Conservation (phyloP, 1,284 basidiomycete genomes). For the Sphaerobolus stellatus region DNA sequence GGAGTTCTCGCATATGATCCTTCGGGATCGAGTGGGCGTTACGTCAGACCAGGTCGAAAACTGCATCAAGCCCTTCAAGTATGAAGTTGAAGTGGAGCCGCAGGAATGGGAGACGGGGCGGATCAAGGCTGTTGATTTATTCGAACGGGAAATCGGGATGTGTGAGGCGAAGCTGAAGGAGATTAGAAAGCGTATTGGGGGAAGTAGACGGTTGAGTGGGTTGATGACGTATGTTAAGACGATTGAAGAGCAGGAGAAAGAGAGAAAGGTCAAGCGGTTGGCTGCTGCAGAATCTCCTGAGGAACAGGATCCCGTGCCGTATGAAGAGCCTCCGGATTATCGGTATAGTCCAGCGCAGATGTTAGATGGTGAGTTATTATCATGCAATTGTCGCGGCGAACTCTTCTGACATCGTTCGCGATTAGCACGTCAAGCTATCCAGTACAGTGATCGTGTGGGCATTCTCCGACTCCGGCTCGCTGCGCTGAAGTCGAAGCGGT, state of each 20-base stretch:
- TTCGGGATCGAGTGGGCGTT: conserved; percentile 88
- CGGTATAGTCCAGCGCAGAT: conserved; percentile 89
- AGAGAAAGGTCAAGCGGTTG: conserved; percentile 55
- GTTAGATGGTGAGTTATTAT: conserved; percentile 69
- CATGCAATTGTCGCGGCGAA: background rate
- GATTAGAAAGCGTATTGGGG: conserved; percentile 85
- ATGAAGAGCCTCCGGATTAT: too few species aligned
- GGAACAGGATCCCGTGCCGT: too few species aligned
- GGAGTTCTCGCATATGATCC: conserved; percentile 88
- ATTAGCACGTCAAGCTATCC: conserved; percentile 86
- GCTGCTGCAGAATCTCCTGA: conserved; percentile 36
- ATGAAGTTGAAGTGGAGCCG: conserved; percentile 88
- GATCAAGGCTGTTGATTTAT: conserved; percentile 69
- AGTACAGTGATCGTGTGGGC: conserved; percentile 78
- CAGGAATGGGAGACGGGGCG: conserved; percentile 91
- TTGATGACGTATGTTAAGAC: conserved; percentile 82
- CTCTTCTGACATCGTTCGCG: conserved; percentile 14
- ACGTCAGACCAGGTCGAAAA: conserved; percentile 99
- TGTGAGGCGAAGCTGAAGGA: conserved; percentile 87
- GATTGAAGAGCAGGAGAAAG: conserved; percentile 80
- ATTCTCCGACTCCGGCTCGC: conserved; percentile 84
- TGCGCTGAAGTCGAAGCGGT: conserved; percentile 86
- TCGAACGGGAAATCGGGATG: conserved; percentile 81
- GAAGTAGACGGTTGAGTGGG: conserved; percentile 72
- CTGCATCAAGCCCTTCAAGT: conserved; percentile 99